Evolutionary conservation across 2,329 filamentous ascomycete genomes (phyloP), one percentile per base, ranked within the genome.

Genomic region (Metarhizium album): DNA sequence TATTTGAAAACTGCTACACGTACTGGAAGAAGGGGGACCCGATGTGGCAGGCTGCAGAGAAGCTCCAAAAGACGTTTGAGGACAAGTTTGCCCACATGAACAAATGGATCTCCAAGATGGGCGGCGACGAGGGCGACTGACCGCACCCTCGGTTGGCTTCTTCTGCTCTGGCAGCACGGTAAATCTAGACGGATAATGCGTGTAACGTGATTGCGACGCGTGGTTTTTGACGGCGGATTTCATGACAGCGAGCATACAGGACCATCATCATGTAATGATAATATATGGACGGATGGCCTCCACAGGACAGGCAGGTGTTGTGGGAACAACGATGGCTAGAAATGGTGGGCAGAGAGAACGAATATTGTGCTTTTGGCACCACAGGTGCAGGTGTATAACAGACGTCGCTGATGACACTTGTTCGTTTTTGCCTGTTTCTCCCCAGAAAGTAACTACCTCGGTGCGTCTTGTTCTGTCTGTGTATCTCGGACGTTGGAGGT

Each of bases 1-100:
- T 84, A 35, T 83, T 83, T 52, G 65, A 72, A 24, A 84, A 83
- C 62, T 83, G 79, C 62, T 82, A 78, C 62, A 74, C 72, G n/a
- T 84, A 83, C 64, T 83, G 80, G 76, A 74, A 69, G 46, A 71
- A 72, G 54, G 70, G 70, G 24, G 74, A 79, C 47, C 70, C 71
- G 0, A 79, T 83, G 67, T 82, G 73, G 67, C 59, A 62, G 0
- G 71, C 75, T 1, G 79, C 79, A 54, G 71, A 80, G 64, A 75
- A 74, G 54, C 73, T 84, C 47, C 74, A 83, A 61, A 78, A 75
- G 54, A 72, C 70, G 11, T 74, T 79, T 54, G 78, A 80, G 59
- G 74, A 82, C 57, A 82, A 83, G 64, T 83, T 73, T 58, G 66
- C 66, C 0, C 70, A 74, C 52, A 80, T 83, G 74, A 69, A 74